These are phyloP conservation scores for Fagopyrum tataricum DNA, from an alignment of 148 eudicot genomes.

Conservation along the genomic window DNA sequence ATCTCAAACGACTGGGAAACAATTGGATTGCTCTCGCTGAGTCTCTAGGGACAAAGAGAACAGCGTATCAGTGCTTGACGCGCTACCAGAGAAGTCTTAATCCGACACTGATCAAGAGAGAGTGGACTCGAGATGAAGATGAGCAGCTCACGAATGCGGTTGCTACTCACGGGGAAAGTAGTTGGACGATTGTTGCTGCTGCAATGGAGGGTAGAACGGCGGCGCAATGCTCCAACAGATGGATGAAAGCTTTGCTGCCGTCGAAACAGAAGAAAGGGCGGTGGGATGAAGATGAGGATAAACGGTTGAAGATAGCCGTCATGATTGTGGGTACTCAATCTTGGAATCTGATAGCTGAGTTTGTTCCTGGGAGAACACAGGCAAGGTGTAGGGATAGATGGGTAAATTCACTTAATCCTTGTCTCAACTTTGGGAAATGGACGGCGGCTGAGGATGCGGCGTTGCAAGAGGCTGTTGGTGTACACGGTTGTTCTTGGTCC, in stretches of 20 bases:
- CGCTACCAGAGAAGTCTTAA: conserved; percentile 89
- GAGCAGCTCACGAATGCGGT: conserved; percentile 65
- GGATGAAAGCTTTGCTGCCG: conserved; percentile 79
- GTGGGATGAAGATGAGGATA: conserved; percentile 71
- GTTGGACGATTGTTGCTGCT: conserved; percentile 83
- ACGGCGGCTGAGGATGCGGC: conserved; percentile 67
- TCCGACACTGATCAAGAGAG: conserved; percentile 64
- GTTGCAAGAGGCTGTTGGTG: conserved; percentile 53
- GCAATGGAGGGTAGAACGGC: conserved; percentile 75
- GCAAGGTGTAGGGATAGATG: conserved; percentile 93
- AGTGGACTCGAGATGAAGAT: conserved; percentile 84
- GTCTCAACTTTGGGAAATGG: conserved; percentile 56
- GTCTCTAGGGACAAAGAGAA: conserved; percentile 56
- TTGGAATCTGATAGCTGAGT: conserved; percentile 68
- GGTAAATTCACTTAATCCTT: conserved; percentile 75
- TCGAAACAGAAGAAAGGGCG: conserved; percentile 65
- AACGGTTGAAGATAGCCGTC: conserved; percentile 69
- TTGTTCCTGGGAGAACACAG: conserved; percentile 85
- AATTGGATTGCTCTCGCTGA: conserved; percentile 66
- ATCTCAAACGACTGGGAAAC: conserved; percentile 50
- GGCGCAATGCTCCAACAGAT: conserved; percentile 92
- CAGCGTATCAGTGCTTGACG: conserved; percentile 80
- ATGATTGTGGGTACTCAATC: conserved; percentile 62
- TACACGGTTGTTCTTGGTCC: conserved; percentile 65
- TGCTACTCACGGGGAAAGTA: conserved; percentile 69